Base-by-base conservation (phyloP, 1,284 basidiomycete genomes). In the Apiotrichum akiyoshidainum region DNA sequence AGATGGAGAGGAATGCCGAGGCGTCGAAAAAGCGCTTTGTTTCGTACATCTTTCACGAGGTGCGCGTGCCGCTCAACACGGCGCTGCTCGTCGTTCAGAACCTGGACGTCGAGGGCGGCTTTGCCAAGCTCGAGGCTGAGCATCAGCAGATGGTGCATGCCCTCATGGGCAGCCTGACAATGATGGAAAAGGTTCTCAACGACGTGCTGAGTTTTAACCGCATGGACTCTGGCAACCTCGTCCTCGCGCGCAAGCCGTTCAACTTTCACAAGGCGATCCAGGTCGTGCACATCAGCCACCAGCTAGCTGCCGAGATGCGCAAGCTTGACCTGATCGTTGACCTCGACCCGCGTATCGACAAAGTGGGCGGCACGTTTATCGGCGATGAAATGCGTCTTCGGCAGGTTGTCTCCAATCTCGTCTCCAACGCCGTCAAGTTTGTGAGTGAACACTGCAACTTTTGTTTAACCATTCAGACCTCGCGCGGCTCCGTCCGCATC, bases 11-110 rank as follows among this genome's bases (percentile, higher is more conserved):
- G 51, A 85, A 85, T 63, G 86, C 89, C 13, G 83, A 86, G 1
- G 89, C 91, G 63, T 89, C 87, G 2, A 79, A 91, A 72, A 82
- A 88, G 51, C 84, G 89, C 11, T 83, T 92, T 45, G 90, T 89
- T 19, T 88, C 87, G 48, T 89, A 89, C 72, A 87, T 74, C 62
- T 75, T 75, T 55, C 73, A 75, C 61, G 72, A 90, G 80, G 90
- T 92, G 72, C 86, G 92, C 64, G 91, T 95, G 50, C 92, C 92
- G 17, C 80, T 94, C 61, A 94, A 94, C 70, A 92, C 90, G 35
- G 92, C 91, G 2, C 78, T 92, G 9, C 80, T 93, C 41, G 90
- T 91, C 0, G 87, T 92, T 12, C 91, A 93, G 77, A 94, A 95
- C 70, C 86, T 93, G 82, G 86, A 88, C 61, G 89, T 89, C 1